phyloP scores from a whole-genome alignment of 371 early-diverging fungal genomes.

The Mucor indicus region DNA sequence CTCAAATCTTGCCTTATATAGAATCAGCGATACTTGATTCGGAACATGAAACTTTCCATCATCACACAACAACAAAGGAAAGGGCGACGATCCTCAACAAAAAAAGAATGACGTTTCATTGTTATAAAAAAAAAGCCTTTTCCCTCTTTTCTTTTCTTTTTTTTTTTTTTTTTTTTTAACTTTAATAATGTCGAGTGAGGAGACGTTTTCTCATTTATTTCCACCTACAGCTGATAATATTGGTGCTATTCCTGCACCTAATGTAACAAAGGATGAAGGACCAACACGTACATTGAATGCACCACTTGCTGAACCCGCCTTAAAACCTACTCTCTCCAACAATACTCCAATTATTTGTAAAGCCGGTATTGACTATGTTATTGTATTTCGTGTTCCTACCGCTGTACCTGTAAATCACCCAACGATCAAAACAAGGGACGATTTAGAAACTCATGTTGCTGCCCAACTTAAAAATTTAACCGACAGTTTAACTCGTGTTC shows the following conservation, averaged over 20 bases:
- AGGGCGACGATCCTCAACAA: too few relatives aligned
- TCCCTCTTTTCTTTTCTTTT: neutral
- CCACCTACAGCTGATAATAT: neutral
- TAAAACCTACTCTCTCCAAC: neutral
- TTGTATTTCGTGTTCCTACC: constrained; percentile 37
- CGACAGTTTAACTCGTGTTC: constrained; percentile 20
- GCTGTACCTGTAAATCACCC: neutral
- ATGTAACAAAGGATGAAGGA: too few relatives aligned
- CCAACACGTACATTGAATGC: too few relatives aligned
- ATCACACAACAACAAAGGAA: too few relatives aligned
- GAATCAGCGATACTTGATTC: too few relatives aligned
- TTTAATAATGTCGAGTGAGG: neutral
- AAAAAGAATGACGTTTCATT: too few relatives aligned
- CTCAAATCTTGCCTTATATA: too few relatives aligned
- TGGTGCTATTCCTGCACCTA: neutral
- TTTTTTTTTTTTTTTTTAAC: neutral
- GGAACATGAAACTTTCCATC: too few relatives aligned
- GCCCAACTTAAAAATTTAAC: constrained; percentile 15
- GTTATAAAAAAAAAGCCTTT: neutral
- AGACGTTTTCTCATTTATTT: constrained; percentile 8
- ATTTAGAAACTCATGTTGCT: constrained; percentile 20
- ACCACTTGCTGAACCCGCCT: neutral
- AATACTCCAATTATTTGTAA: constrained; percentile 3
- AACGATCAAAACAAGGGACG: constrained; percentile 10
- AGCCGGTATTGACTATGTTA: constrained; percentile 49